A percentile compares a stretch with the other conserved stretches of the same genome.
These are phyloP conservation scores for Ceratocystis diversiconidia DNA, from an alignment of 2,329 filamentous ascomycete genomes.

Conservation along the genomic window DNA sequence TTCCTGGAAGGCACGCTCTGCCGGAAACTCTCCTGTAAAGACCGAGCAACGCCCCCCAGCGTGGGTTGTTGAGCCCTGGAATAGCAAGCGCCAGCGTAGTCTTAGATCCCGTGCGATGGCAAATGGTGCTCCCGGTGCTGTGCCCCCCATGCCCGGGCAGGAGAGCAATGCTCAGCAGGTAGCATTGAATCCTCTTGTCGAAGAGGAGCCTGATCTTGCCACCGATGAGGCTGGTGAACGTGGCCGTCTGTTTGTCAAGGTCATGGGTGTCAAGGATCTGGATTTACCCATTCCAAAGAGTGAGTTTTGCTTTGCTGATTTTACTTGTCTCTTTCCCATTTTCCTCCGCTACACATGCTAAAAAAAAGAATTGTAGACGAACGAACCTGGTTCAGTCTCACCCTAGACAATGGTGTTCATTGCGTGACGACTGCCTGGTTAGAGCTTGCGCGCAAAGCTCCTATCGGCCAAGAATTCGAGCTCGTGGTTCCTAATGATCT, in stretches of 20 bases:
- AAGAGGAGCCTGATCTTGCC: slow-evolving; percentile 49
- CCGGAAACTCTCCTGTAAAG: slow-evolving; percentile 56
- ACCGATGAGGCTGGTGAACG: slow-evolving; percentile 72
- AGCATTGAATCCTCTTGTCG: slow-evolving; percentile 49
- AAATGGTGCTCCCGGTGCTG: slow-evolving; percentile 40
- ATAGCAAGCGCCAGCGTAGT: slow-evolving; percentile 59
- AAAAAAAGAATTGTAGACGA: slow-evolving; percentile 46
- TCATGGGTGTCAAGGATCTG: slow-evolving; percentile 93
- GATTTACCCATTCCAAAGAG: slow-evolving; percentile 82
- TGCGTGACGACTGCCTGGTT: slow-evolving; percentile 95
- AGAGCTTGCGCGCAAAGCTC: slow-evolving; percentile 78
- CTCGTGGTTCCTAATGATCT: slow-evolving; percentile 92
- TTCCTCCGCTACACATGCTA: not conserved
- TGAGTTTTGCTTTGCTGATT: slow-evolving; percentile 34
- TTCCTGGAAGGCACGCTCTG: slow-evolving; percentile 41
- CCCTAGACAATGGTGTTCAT: slow-evolving; percentile 93
- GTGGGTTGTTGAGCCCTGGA: slow-evolving; percentile 97
- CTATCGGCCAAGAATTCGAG: slow-evolving; percentile 96
- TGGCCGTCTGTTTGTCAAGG: slow-evolving; percentile 90
- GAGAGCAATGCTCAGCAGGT: slow-evolving; percentile 54
- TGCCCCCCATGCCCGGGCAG: slow-evolving; percentile 75
- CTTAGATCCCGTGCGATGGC: slow-evolving; percentile 31
- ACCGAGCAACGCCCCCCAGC: slow-evolving; percentile 64
- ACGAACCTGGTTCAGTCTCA: slow-evolving; percentile 85
- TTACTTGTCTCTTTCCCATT: not conserved